phyloP scores from a whole-genome alignment of 805 yeast species.

The Sugiyamaella americana region DNA sequence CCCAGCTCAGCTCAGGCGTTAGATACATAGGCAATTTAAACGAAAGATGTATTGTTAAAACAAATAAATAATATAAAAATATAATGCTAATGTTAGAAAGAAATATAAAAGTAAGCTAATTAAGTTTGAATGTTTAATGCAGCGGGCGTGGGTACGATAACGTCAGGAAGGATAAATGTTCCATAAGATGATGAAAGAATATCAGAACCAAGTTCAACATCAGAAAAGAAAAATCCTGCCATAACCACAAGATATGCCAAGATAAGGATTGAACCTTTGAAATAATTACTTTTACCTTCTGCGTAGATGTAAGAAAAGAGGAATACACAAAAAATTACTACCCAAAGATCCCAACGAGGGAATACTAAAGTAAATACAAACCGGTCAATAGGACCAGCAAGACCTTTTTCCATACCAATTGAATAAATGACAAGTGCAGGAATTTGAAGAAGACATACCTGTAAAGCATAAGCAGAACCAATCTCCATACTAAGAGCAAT shows the following conservation, averaged over 20 bases:
- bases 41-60: too few relatives aligned
- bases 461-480: slow-evolving; percentile 95
- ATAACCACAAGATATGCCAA: slow-evolving; percentile 69
- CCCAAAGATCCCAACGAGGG: slow-evolving; percentile 93
- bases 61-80: too few relatives aligned
- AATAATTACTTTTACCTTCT: slow-evolving; percentile 93
- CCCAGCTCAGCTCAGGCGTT: too few relatives aligned
- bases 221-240: slow-evolving; percentile 71
- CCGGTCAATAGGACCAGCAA: slow-evolving; percentile 24
- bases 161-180: slow-evolving; percentile 1
- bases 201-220: slow-evolving; percentile 1
- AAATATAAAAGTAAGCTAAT: too few relatives aligned
- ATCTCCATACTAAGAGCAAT: slow-evolving; percentile 96
- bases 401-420: slow-evolving; percentile 39
- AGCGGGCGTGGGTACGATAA: not conserved
- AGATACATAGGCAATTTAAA: too few relatives aligned
- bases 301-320: slow-evolving; percentile 91
- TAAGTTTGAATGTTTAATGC: not conserved
- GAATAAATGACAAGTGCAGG: slow-evolving; percentile 84
- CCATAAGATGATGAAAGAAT: not conserved
- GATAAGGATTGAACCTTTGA: slow-evolving; percentile 86
- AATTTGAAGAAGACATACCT: slow-evolving; percentile 88
- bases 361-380: slow-evolving; percentile 68
- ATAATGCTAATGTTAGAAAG: too few relatives aligned
- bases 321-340: slow-evolving; percentile 76